A percentile compares a stretch with the other conserved stretches of the same genome.
Conservation (phyloP, 306 rosid genomes). For the Carpinus fangiana region DNA sequence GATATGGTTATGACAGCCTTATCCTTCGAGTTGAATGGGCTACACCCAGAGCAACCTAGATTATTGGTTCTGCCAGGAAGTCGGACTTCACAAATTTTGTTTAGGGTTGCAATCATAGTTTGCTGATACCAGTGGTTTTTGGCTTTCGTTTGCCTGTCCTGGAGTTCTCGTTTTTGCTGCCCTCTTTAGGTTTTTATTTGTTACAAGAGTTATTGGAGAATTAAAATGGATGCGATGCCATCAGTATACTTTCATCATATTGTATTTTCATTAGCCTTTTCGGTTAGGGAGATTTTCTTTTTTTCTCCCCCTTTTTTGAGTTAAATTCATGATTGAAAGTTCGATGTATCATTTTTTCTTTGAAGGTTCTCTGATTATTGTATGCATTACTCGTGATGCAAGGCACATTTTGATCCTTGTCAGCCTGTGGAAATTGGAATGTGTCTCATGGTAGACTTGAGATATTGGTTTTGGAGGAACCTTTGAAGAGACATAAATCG, state of each 20-base stretch:
- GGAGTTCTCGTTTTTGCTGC: not conserved
- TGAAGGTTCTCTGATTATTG: not conserved
- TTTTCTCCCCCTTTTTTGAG: not conserved
- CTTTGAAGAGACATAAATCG: no score
- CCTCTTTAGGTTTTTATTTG: not conserved
- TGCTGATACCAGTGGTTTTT: not conserved
- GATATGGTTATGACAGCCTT: slow-evolving; percentile 89
- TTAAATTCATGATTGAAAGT: not conserved
- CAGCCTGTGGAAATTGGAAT: not conserved
- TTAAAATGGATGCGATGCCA: no score
- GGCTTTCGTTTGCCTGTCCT: not conserved
- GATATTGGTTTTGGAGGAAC: no score
- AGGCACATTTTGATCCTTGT: not conserved
- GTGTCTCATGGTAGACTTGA: no score
- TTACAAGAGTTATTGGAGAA: not conserved
- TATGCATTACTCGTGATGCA: not conserved
- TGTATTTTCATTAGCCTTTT: no score
- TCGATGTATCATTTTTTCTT: not conserved
- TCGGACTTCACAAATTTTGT: not conserved
- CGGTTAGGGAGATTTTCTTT: no score
- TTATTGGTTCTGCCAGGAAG: not conserved
- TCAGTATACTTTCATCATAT: no score
- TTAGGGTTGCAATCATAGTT: not conserved
- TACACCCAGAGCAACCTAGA: slow-evolving; percentile 60
- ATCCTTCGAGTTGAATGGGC: slow-evolving; percentile 77